Percentiles rank a stretch among this genome's conserved stretches.
phyloP scores from a whole-genome alignment of 345 rosid species.

The Iberis pinnata region DNA sequence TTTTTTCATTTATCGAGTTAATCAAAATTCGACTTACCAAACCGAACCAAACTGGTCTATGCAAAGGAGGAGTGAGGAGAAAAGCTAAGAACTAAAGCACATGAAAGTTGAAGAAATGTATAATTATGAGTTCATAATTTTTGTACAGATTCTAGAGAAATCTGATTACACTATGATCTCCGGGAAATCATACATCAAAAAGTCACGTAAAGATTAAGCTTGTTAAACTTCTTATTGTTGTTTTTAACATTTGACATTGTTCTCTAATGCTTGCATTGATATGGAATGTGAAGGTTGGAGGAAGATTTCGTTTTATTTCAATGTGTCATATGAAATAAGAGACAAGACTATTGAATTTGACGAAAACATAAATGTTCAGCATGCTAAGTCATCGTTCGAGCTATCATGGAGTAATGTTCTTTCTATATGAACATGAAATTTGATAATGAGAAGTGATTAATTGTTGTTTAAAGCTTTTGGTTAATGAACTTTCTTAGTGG shows the following conservation, averaged over 20 bases:
- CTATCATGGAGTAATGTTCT: slow-evolving; percentile 74
- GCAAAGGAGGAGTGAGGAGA: no score
- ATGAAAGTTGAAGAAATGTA: no score
- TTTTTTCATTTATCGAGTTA: no score
- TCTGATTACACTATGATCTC: slow-evolving; percentile 80
- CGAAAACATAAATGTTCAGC: slow-evolving; percentile 79
- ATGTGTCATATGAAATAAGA: slow-evolving; percentile 75
- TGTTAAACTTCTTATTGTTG: background rate
- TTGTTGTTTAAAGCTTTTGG: no score
- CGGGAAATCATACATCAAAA: slow-evolving; percentile 78
- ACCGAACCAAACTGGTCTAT: no score
- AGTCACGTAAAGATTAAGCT: slow-evolving; percentile 52
- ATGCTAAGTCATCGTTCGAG: slow-evolving; percentile 82
- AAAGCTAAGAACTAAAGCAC: no score
- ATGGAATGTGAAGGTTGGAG: slow-evolving; percentile 69
- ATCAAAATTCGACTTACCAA: no score
- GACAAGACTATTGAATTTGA: slow-evolving; percentile 88
- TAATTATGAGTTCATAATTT: slow-evolving; percentile 21
- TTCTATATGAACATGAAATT: background rate
- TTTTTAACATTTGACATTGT: background rate
- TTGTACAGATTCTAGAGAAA: slow-evolving; percentile 80
- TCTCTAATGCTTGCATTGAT: slow-evolving; percentile 7
- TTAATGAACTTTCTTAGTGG: no score
- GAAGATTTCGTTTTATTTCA: slow-evolving; percentile 90
- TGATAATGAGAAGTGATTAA: no score